Percentiles rank a stretch among this genome's conserved stretches.
phyloP scores from a whole-genome alignment of 1,139 yeast species.

The Scheffersomyces insectosa region DNA sequence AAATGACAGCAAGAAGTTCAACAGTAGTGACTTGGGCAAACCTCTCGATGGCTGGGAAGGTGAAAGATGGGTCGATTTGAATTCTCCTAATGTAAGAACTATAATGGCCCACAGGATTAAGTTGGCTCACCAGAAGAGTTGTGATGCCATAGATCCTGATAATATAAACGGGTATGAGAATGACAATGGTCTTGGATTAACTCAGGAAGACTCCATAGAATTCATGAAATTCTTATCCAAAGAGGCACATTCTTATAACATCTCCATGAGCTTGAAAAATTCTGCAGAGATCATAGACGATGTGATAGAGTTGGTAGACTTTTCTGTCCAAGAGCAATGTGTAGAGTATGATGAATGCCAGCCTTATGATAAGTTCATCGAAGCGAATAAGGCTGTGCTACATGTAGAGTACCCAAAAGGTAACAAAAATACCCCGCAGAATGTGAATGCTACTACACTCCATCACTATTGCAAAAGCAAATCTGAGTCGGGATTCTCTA shows the following conservation, averaged over 20 bases:
- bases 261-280: constrained; percentile 21
- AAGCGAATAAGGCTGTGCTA: constrained; percentile 17
- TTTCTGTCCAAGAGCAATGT: constrained; percentile 23
- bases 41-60: constrained; percentile 24
- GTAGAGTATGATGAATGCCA: constrained; percentile 20
- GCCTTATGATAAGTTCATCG: constrained; percentile 12
- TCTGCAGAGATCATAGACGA: constrained; percentile 17
- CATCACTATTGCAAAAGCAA: constrained; percentile 12
- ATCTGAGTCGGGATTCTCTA: constrained; percentile 13
- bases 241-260: constrained; percentile 10
- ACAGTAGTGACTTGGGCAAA: constrained; percentile 16
- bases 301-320: constrained; percentile 15
- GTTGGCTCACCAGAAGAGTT: constrained; percentile 16
- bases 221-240: constrained; percentile 15
- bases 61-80: constrained; percentile 20
- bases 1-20: constrained; percentile 14
- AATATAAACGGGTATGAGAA: constrained; percentile 24
- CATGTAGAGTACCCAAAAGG: constrained; percentile 24
- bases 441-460: constrained; percentile 5
- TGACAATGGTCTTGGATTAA: constrained; percentile 19
- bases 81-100: constrained; percentile 13
- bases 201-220: constrained; percentile 16
- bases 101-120: constrained; percentile 18
- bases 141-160: constrained; percentile 26
- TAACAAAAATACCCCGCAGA: constrained; percentile 8